These are phyloP conservation scores for Tulasnella sp. DNA, from an alignment of 768 basidiomycete species.

Conservation along the genomic window DNA sequence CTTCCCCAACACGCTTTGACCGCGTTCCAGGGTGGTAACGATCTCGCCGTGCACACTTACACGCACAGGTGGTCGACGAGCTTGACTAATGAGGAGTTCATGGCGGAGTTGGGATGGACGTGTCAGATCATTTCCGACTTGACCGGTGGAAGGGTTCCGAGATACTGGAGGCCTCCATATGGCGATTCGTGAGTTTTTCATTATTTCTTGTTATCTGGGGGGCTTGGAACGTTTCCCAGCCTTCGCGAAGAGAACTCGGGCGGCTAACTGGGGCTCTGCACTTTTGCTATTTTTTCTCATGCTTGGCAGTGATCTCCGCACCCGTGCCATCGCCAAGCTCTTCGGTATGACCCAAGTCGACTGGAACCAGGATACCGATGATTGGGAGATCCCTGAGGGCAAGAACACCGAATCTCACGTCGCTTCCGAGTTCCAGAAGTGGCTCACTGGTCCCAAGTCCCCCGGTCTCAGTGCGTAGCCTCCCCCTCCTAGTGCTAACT, in stretches of 20 bases:
- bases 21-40: conserved; percentile 44
- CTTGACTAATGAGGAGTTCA: conserved; percentile 42
- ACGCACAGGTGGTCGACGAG: conserved; percentile 78
- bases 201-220: no score
- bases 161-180: conserved; percentile 83
- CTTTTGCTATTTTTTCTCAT: no score
- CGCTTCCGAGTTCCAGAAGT: conserved; percentile 48
- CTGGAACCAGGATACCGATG: conserved; percentile 73
- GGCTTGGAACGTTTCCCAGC: no score
- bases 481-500: neutral
- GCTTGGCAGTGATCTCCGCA: conserved; percentile 48
- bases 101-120: conserved; percentile 80
- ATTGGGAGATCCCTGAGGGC: conserved; percentile 32
- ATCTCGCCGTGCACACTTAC: conserved; percentile 40
- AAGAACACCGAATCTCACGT: conserved; percentile 49
- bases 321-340: conserved; percentile 78
- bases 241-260: neutral
- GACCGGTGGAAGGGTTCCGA: conserved; percentile 68
- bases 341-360: conserved; percentile 80
- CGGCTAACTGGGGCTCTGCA: neutral
- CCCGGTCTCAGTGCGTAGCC: conserved; percentile 54
- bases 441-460: conserved; percentile 54
- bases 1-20: conserved; percentile 59
- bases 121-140: conserved; percentile 68
- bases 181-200: conserved; percentile 42